A percentile compares a stretch with the other conserved stretches of the same genome.
Conservation (phyloP, 2,329 filamentous ascomycete genomes). For the Fusarium pseudoanthophilum region DNA sequence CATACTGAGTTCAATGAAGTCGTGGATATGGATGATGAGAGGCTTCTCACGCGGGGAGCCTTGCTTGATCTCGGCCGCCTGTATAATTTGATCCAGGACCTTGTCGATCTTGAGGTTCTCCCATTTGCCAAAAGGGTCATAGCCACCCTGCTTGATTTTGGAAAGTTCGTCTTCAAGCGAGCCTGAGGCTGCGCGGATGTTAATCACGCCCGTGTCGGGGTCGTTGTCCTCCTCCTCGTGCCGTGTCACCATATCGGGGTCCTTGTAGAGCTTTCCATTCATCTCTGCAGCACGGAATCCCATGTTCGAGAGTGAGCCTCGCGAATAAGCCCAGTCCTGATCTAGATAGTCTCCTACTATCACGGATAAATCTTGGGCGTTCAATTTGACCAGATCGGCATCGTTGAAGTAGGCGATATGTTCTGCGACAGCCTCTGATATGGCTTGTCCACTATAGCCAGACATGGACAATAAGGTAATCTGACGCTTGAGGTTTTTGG, state of each 20-base stretch:
- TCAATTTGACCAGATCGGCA: conserved; percentile 75
- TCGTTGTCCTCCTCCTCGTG: conserved; percentile 50
- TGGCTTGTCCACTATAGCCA: conserved; percentile 53
- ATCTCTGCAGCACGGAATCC: conserved; percentile 67
- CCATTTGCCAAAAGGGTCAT: conserved; percentile 61
- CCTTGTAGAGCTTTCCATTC: conserved; percentile 63
- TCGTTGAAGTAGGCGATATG: conserved; percentile 69
- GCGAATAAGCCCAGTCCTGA: conserved; percentile 62
- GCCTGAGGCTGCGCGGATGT: conserved; percentile 43
- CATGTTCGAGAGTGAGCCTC: conserved; percentile 63
- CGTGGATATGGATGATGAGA: conserved; percentile 81
- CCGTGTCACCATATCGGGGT: conserved; percentile 52
- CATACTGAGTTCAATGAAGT: conserved; percentile 81
- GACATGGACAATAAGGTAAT: conserved; percentile 53
- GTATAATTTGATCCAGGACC: conserved; percentile 66
- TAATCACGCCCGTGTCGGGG: conserved; percentile 48
- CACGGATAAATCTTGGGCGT: conserved; percentile 75
- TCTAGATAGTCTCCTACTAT: conserved; percentile 77
- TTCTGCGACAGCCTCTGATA: conserved; percentile 65
- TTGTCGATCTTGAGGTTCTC: conserved; percentile 70
- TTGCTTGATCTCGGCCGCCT: conserved; percentile 55
- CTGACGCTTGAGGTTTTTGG: conserved; percentile 51
- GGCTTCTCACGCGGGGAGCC: conserved; percentile 52
- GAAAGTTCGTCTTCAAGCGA: conserved; percentile 57
- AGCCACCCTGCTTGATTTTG: conserved; percentile 53